A percentile compares a stretch with the other conserved stretches of the same genome.
Conservation (phyloP, 805 yeast genomes). For the Cyberlindnera japonica region DNA sequence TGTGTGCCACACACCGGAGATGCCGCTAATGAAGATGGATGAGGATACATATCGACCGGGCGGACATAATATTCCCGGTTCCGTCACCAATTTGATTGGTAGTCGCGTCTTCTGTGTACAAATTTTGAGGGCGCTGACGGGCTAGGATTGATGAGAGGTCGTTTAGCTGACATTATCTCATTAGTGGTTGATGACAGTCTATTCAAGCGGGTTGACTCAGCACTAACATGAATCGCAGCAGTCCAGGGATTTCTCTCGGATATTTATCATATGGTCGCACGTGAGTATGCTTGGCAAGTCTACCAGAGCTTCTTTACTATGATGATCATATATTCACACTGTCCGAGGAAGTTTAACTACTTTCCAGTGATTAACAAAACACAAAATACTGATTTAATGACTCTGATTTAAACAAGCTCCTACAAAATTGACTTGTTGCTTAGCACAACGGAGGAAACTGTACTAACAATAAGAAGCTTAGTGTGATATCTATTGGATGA, state of each 20-base stretch:
- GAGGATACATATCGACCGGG: constrained; percentile 42
- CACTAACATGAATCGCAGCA: no score
- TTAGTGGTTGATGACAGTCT: background rate
- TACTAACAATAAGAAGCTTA: no score
- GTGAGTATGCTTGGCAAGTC: background rate
- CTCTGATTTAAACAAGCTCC: constrained; percentile 33
- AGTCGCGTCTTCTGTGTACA: constrained; percentile 51
- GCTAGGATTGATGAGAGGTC: constrained; percentile 48
- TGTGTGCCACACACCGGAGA: no score
- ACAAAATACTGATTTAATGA: constrained; percentile 52
- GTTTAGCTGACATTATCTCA: constrained; percentile 13
- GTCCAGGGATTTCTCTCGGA: no score
- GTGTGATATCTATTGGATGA: no score
- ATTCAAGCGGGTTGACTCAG: no score
- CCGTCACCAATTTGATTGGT: constrained; percentile 38
- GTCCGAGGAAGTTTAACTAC: constrained; percentile 38
- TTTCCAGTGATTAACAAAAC: constrained; percentile 23
- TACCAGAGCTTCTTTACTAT: constrained; percentile 11
- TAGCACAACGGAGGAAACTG: no score
- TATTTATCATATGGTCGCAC: no score
- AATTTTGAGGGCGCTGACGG: constrained; percentile 39
- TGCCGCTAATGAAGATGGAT: no score
- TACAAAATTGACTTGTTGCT: no score
- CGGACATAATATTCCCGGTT: constrained; percentile 40
- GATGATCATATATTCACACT: constrained; percentile 53